A percentile compares a stretch with the other conserved stretches of the same genome.
These are phyloP conservation scores for Neurospora terricola DNA, from an alignment of 495 filamentous ascomycete genomes.

Conservation along the genomic window DNA sequence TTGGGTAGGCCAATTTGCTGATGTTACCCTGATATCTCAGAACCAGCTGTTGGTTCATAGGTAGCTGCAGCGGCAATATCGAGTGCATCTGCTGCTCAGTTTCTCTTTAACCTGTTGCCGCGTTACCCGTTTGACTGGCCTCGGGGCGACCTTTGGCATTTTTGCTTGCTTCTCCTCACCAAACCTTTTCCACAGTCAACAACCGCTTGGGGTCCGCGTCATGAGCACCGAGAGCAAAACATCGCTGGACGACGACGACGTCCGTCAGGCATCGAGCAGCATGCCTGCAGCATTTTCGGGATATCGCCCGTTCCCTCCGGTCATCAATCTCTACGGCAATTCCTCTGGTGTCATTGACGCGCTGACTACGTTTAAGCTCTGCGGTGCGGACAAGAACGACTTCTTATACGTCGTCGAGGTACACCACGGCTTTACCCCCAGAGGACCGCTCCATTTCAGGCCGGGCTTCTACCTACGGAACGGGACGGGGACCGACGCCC, in stretches of 20 bases:
- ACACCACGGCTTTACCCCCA: neutral
- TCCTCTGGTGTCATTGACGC: neutral
- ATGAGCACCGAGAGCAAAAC: neutral
- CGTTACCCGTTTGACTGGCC: neutral
- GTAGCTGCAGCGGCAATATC: neutral
- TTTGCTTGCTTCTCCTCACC: neutral
- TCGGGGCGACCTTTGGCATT: neutral
- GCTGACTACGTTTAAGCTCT: constrained; percentile 3
- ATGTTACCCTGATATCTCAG: neutral
- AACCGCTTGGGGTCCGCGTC: neutral
- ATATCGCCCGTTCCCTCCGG: constrained; percentile 4
- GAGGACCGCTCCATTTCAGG: constrained; percentile 2
- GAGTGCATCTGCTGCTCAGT: neutral
- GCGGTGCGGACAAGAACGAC: neutral
- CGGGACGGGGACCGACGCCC: neutral
- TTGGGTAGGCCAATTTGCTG: neutral
- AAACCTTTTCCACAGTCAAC: neutral
- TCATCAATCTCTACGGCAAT: constrained; percentile 9
- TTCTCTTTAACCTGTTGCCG: neutral
- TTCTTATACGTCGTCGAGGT: constrained; percentile 3
- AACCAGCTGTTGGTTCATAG: neutral
- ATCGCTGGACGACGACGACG: neutral
- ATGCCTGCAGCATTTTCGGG: neutral
- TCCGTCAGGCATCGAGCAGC: neutral
- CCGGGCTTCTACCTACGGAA: constrained; percentile 7